Conservation (phyloP, 371 early-diverging fungal species). For the Rhizomucor miehei region DNA sequence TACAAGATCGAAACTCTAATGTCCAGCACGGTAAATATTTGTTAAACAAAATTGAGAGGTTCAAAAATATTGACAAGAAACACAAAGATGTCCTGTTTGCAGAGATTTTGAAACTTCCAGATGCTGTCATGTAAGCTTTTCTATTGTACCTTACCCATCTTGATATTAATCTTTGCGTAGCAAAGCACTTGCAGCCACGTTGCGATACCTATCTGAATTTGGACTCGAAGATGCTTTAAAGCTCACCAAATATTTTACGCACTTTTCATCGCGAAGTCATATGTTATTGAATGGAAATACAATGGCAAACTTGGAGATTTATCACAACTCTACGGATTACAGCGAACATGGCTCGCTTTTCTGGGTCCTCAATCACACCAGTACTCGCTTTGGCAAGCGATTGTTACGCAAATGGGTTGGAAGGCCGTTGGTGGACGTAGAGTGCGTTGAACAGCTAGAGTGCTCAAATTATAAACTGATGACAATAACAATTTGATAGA, state of each 20-base stretch:
- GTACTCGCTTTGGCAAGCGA: conserved; percentile 73
- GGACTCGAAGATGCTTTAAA: conserved; percentile 54
- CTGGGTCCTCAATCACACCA: conserved; percentile 66
- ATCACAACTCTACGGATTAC: conserved; percentile 56
- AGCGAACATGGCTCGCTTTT: conserved; percentile 58
- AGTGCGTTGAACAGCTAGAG: conserved; percentile 10
- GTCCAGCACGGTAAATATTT: conserved; percentile 1
- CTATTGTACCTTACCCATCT: not conserved
- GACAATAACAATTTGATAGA: conserved; percentile 12
- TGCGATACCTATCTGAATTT: conserved; percentile 66
- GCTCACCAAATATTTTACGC: conserved; percentile 58
- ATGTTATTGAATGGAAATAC: conserved; percentile 80
- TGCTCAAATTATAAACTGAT: no score
- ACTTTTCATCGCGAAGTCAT: conserved; percentile 64
- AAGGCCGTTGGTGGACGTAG: conserved; percentile 59
- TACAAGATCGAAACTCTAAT: conserved; percentile 10
- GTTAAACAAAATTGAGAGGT: not conserved
- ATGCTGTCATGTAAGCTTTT: conserved; percentile 27
- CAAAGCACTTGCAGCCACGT: conserved; percentile 52
- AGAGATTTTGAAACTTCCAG: conserved; percentile 28
- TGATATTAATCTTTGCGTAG: no score
- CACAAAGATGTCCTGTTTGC: conserved; percentile 10
- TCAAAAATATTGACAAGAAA: not conserved
- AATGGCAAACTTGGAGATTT: conserved; percentile 74
- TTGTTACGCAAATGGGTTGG: conserved; percentile 80